phyloP scores from a whole-genome alignment of 371 early-diverging fungal genomes.

The Encephalitozoon intestinalis region DNA sequence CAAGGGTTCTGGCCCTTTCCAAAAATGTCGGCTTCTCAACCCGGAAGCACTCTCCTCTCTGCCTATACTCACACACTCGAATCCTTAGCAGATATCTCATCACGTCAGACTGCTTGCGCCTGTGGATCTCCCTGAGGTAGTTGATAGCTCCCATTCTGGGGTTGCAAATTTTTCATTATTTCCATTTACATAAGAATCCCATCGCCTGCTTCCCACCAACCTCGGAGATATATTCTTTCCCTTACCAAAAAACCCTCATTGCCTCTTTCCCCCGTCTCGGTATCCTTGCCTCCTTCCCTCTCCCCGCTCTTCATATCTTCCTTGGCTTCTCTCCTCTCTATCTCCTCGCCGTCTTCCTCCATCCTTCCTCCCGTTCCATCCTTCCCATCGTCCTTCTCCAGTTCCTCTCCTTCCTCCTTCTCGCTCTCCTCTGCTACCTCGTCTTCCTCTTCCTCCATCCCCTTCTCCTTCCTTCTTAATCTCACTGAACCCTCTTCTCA shows the following conservation, averaged over 20 bases:
- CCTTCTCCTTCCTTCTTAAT: conserved; percentile 16
- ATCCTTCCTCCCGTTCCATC: not conserved
- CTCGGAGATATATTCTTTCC: not conserved
- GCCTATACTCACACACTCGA: conserved; percentile 94
- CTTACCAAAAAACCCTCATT: not conserved
- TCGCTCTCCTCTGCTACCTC: not conserved
- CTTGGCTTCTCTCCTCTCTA: not conserved
- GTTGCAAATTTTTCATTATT: conserved; percentile 30
- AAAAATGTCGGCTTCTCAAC: conserved; percentile 91
- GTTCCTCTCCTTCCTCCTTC: not conserved
- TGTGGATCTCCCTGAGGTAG: conserved; percentile 88
- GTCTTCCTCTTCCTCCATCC: not conserved
- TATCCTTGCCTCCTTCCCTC: not conserved
- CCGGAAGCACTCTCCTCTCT: conserved; percentile 85
- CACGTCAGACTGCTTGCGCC: conserved; percentile 95
- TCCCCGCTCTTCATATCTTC: not conserved
- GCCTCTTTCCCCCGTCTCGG: not conserved
- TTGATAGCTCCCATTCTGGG: conserved; percentile 67
- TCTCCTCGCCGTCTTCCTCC: not conserved
- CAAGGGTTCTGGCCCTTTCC: conserved; percentile 93
- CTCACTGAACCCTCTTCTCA: not conserved
- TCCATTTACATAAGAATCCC: not conserved
- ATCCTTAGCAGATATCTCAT: conserved; percentile 91
- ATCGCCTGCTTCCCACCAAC: not conserved
- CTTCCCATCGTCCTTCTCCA: not conserved